phyloP scores from a whole-genome alignment of 2,329 filamentous ascomycete genomes.

The Venturia carpophila region DNA sequence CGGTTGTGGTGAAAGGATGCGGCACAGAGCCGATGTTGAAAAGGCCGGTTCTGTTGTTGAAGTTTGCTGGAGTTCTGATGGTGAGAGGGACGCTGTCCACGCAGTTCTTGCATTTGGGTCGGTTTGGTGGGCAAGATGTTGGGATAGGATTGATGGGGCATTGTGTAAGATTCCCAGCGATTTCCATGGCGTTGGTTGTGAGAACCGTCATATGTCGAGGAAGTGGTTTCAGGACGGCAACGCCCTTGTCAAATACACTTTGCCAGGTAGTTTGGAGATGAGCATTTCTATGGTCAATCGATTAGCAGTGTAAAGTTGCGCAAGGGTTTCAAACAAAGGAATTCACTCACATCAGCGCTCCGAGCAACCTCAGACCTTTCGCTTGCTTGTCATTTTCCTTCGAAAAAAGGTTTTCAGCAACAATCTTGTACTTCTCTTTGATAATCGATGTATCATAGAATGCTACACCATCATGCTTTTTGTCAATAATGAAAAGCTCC shows the following conservation, averaged over 20 bases:
- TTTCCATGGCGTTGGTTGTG: slow-evolving; percentile 58
- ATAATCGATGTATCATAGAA: slow-evolving; percentile 64
- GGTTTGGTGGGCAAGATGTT: slow-evolving; percentile 76
- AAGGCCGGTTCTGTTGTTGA: slow-evolving; percentile 61
- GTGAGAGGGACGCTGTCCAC: slow-evolving; percentile 55
- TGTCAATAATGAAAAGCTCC: slow-evolving; percentile 55
- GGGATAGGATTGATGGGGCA: slow-evolving; percentile 64
- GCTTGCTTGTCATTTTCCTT: slow-evolving; percentile 41
- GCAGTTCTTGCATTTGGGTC: slow-evolving; percentile 66
- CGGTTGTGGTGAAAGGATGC: slow-evolving; percentile 78
- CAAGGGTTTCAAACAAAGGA: slow-evolving; percentile 53
- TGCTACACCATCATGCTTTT: slow-evolving; percentile 59
- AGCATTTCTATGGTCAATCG: slow-evolving; percentile 70
- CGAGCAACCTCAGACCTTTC: slow-evolving; percentile 57
- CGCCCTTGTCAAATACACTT: slow-evolving; percentile 65
- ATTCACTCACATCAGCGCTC: slow-evolving; percentile 57
- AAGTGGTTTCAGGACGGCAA: slow-evolving; percentile 73
- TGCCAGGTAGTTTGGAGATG: slow-evolving; percentile 85
- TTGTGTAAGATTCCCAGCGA: slow-evolving; percentile 66
- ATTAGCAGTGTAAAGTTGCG: slow-evolving; percentile 52
- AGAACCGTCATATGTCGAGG: slow-evolving; percentile 67
- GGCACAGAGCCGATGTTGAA: slow-evolving; percentile 85
- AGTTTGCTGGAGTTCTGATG: slow-evolving; percentile 58
- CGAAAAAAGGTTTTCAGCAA: slow-evolving; percentile 52
- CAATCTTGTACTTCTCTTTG: slow-evolving; percentile 55